Evolutionary conservation across 305 asterid genomes (phyloP), one percentile per base, ranked within the genome.

Genomic region (Fraxinus nigra): DNA sequence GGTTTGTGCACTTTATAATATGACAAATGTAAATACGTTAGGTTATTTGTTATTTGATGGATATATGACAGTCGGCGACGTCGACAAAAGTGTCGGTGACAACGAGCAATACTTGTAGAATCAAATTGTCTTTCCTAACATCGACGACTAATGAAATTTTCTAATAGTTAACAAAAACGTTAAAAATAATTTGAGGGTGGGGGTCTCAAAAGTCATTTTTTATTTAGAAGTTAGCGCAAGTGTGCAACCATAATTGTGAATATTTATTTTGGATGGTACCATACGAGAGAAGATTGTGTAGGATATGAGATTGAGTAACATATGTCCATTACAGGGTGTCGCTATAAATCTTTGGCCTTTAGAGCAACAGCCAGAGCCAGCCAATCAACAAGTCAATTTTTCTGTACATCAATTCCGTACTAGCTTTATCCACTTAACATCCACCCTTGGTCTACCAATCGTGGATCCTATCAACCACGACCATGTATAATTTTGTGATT

Each of bases 381-480:
- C 84, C 79, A 85, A 84, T 79, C 78, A 85, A 76, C 43, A 84
- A 82, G 86, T 87, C 87, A 83, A 82, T 81, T 73, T 83, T 63
- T 56, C 7, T 51, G 40, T 85, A 75, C 82, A 70, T 84, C 86
- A 83, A 80, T 85, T 79, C 87, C 81, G 94, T 91, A 89, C 92
- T 77, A 78, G 78, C 83, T 78, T 83, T 78, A 80, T 84, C 90
- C 92, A 82, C 79, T 43, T 38, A 67, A 13, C 30, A 65, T 48
- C 34, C 16, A 22, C 28, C 34, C 32, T 22, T 9, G 72, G 70
- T 61, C 70, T 61, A 61, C 70, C 72, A 63, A 24, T 20, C 72
- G 72, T 24, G 34, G 72, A 26, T 63, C 72, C 34, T 63, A 63
- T 63, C 5, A 11, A 63, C 33, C 6, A 8, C 34, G 33, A 34